Percentiles rank a stretch among this genome's conserved stretches.
These are phyloP conservation scores for Paramyrothecium sp. DNA, from an alignment of 2,329 filamentous ascomycete genomes.

Conservation along the genomic window DNA sequence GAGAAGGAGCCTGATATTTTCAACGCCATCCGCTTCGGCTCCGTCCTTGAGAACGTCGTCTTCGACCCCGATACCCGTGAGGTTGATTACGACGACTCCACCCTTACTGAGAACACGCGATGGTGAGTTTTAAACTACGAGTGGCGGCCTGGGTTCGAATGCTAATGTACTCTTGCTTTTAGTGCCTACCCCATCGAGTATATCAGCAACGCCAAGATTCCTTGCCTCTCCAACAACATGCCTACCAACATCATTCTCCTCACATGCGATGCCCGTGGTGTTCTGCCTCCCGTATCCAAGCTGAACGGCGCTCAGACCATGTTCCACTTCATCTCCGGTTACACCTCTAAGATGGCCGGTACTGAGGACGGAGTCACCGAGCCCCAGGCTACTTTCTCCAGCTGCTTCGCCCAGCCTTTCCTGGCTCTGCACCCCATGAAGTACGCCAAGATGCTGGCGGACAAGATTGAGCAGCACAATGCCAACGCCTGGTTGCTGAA, in stretches of 20 bases:
- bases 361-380: constrained; percentile 97
- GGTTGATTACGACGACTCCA: constrained; percentile 94
- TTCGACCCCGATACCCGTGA: constrained; percentile 87
- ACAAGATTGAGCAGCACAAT: constrained; percentile 95
- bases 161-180: neutral
- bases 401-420: constrained; percentile 99
- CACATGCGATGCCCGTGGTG: constrained; percentile 96
- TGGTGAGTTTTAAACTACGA: constrained; percentile 43
- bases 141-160: no score
- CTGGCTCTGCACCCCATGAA: constrained; percentile 98
- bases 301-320: constrained; percentile 93
- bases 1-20: constrained; percentile 99
- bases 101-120: constrained; percentile 96
- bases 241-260: constrained; percentile 97
- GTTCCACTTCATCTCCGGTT: constrained; percentile 99
- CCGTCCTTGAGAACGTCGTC: constrained; percentile 97
- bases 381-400: constrained; percentile 97
- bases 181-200: constrained; percentile 97
- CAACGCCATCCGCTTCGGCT: constrained; percentile 92
- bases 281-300: constrained; percentile 97
- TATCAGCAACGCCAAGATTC: constrained; percentile 98
- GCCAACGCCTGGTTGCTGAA: constrained; percentile 98
- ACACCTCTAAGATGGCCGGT: constrained; percentile 99
- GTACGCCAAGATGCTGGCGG: constrained; percentile 96
- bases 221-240: constrained; percentile 83